phyloP scores from a whole-genome alignment of 2,329 filamentous ascomycete species.

The Phyllosticta citrichinensis region DNA sequence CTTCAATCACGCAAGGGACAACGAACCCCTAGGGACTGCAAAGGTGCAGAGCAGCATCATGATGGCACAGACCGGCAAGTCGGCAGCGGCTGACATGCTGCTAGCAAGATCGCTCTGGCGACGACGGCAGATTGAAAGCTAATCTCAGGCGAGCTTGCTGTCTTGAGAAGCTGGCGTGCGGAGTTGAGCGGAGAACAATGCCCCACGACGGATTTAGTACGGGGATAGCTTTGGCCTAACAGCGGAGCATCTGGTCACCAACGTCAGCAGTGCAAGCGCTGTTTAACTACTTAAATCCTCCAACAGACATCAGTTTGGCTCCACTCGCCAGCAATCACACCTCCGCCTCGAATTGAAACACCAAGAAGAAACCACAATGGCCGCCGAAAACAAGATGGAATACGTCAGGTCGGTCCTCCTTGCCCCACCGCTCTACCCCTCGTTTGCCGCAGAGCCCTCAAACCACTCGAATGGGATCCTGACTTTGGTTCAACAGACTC shows the following conservation, averaged over 20 bases:
- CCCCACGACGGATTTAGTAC: not conserved
- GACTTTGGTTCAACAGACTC: slow-evolving; percentile 28
- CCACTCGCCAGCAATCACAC: not conserved
- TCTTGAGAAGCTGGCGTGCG: not conserved
- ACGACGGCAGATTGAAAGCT: not conserved
- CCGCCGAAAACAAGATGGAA: slow-evolving; percentile 24
- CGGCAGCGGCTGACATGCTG: not conserved
- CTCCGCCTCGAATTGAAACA: not conserved
- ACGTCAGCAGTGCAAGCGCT: not conserved
- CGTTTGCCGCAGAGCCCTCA: not conserved
- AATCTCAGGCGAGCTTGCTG: not conserved
- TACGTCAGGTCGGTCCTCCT: slow-evolving; percentile 24
- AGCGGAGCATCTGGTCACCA: not conserved
- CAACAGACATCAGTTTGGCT: not conserved
- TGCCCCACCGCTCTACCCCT: not conserved
- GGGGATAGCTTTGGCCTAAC: not conserved
- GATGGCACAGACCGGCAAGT: not conserved
- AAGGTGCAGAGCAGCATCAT: too few relatives aligned
- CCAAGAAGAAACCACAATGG: not conserved
- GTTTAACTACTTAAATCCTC: not conserved
- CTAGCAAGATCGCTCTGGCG: not conserved
- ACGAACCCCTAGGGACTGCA: too few relatives aligned
- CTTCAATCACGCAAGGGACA: too few relatives aligned
- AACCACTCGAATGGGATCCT: slow-evolving; percentile 3
- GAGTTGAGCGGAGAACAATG: not conserved